These are phyloP conservation scores for Colletotrichum camelliae DNA, from an alignment of 2,329 filamentous ascomycete genomes.

Conservation along the genomic window DNA sequence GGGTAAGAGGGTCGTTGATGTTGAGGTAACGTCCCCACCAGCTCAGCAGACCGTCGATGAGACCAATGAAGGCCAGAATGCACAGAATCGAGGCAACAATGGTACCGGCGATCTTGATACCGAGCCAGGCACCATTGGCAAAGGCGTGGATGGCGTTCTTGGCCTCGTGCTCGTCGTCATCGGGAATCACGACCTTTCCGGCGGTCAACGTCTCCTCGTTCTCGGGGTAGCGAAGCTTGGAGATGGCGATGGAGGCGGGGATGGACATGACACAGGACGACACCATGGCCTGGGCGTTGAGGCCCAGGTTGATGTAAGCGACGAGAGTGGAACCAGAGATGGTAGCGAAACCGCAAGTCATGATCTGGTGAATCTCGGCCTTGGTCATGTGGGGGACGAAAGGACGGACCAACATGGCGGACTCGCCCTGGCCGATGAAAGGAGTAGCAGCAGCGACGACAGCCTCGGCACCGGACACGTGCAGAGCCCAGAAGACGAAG, in stretches of 20 bases:
- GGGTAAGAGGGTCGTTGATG: slow-evolving; percentile 72
- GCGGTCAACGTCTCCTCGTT: slow-evolving; percentile 85
- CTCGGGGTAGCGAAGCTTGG: slow-evolving; percentile 89
- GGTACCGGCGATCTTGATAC: slow-evolving; percentile 86
- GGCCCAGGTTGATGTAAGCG: slow-evolving; percentile 82
- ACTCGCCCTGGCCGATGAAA: slow-evolving; percentile 94
- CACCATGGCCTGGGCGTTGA: slow-evolving; percentile 84
- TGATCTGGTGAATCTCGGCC: slow-evolving; percentile 89
- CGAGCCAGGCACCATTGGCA: slow-evolving; percentile 83
- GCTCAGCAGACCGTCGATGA: slow-evolving; percentile 77
- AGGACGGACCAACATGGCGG: slow-evolving; percentile 87
- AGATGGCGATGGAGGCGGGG: slow-evolving; percentile 86
- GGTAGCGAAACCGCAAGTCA: slow-evolving; percentile 91
- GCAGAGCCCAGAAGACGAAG: slow-evolving; percentile 91
- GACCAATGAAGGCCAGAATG: slow-evolving; percentile 78
- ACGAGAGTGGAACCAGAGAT: slow-evolving; percentile 89
- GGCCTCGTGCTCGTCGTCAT: slow-evolving; percentile 77
- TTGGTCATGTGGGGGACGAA: slow-evolving; percentile 86
- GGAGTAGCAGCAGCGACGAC: slow-evolving; percentile 91
- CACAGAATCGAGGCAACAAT: slow-evolving; percentile 81
- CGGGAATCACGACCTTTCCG: slow-evolving; percentile 79
- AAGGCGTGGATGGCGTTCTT: slow-evolving; percentile 86
- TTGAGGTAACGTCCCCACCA: slow-evolving; percentile 86
- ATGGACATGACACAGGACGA: slow-evolving; percentile 97
- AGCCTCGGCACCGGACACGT: slow-evolving; percentile 90